Base-by-base conservation (phyloP, 1,139 yeast species). In the Hansenula lynferdii region DNA sequence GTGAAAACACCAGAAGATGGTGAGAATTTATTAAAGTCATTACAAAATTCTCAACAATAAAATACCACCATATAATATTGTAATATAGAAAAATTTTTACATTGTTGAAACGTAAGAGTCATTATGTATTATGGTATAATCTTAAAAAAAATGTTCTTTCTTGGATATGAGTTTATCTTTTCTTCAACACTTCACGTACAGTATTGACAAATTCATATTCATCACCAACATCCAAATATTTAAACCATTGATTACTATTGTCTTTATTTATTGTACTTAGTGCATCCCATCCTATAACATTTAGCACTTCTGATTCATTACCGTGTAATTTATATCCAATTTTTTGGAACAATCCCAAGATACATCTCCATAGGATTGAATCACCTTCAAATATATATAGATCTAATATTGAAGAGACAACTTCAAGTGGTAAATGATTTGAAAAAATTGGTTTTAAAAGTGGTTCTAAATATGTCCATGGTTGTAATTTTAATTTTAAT, bases 1-100 rank as follows among this genome's bases (percentile, higher is more conserved):
- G 95, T 89, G 30, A 90, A 89, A 63, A 76, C 81, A 15, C 68
- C 69, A 31, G 70, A 68, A 3, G 96, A 86, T 59, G 96, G 89
- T 17, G 67, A 73, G 32, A 77, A 73, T 41, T 70, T 90, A 42
- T 62, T 75, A 24, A 68, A 70, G 10, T 66, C 74, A 9, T 66
- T 87, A 41, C 75, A 81, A 49, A 71, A 69, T 38, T 63, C 62
- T 6, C 63, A 65, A 46, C 49, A 51, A 30, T 49, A 48, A 39
- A 52, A 58, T 12, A 17, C 2, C 10, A n/a, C 19, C 14, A 21
- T 11, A 12, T 6, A 15, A 23, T 21, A 21, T 8, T 21, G 22
- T 21, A 21, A 21, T 21, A 21, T 21, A 21, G 9, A 21, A 21
- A 21, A 21, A n/a, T n/a, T n/a, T n/a, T n/a, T n/a, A n/a, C n/a